phyloP scores from a whole-genome alignment of 495 filamentous ascomycete genomes.

The Hypoxylon rickii region DNA sequence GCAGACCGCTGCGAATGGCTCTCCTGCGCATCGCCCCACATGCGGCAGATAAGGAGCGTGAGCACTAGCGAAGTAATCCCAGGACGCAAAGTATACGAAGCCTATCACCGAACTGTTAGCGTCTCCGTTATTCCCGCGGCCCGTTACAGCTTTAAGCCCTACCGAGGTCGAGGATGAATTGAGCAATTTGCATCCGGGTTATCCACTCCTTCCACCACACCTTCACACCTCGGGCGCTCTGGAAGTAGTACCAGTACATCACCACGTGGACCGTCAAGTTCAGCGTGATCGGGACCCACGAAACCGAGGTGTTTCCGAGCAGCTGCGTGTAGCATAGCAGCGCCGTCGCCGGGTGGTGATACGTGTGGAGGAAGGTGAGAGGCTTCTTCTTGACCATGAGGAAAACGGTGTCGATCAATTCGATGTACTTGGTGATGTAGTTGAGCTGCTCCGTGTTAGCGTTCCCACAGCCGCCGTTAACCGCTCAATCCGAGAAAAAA shows the following conservation, averaged over 20 bases:
- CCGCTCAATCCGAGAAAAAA: background rate
- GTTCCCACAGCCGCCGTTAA: background rate
- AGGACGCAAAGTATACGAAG: conserved; percentile 94
- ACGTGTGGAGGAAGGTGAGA: conserved; percentile 81
- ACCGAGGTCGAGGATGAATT: conserved; percentile 79
- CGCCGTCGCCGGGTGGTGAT: conserved; percentile 81
- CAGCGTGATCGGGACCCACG: conserved; percentile 75
- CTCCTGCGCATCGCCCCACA: conserved; percentile 82
- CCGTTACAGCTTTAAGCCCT: conserved; percentile 32
- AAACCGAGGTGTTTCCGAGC: conserved; percentile 73
- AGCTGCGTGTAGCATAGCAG: conserved; percentile 83
- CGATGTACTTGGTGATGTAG: conserved; percentile 81
- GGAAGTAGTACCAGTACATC: conserved; percentile 73
- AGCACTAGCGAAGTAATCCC: conserved; percentile 85
- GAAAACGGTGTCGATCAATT: conserved; percentile 78
- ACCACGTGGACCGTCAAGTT: conserved; percentile 76
- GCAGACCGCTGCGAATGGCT: conserved; percentile 93
- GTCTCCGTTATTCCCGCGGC: background rate
- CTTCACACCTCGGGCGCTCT: conserved; percentile 72
- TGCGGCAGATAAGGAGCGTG: conserved; percentile 88
- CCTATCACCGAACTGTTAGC: conserved; percentile 48
- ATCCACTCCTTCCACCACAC: conserved; percentile 92
- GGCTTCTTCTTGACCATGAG: conserved; percentile 86
- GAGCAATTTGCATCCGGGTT: conserved; percentile 78
- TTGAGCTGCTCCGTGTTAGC: conserved; percentile 64